Evolutionary conservation across 257 asterid species (phyloP), one percentile per base, ranked within the genome.

Genomic region (Galeopsis tetrahit): DNA sequence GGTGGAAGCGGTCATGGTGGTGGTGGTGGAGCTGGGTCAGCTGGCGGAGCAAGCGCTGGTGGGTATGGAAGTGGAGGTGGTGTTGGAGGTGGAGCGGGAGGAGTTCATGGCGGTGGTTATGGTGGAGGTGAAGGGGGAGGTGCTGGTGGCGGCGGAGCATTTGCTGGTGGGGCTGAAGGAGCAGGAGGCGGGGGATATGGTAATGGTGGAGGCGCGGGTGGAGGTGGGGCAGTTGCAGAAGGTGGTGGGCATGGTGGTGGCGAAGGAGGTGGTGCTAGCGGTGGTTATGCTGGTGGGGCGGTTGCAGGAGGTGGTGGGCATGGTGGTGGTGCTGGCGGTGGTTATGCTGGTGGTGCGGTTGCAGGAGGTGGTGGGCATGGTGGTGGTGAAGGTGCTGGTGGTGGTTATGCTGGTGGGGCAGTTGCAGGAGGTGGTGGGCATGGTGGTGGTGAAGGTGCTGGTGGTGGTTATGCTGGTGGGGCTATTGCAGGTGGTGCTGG

Each of bases 31-130:
- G 81, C 51, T 13, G 92, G 88, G 11, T 59, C 68, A 0, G 79
- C 78, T 1, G 86, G 80, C 43, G 88, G 90, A 13, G 87, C 42
- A 0, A 56, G 65, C 0, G 84, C 77, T 13, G 81, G 87, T 5
- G 89, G 92, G 6, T 79, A 77, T 4, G 85, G 93, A 2, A 60
- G 74, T 15, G 91, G 94, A 5, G 87, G 75, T 1, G 90, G 90
- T 2, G 84, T 78, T 1, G 79, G 64, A 1, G 76, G 76, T 7
- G 73, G 78, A 15, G 88, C 83, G 6, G 83, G 76, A 21, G 87
- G 87, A 31, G 86, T 33, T 0, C 70, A 70, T 70, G 87, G 85
- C 8, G 87, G 85, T 17, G 89, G 87, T 7, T 76, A 73, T 43
- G 89, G 85, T 39, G 78, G 84, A 46, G 84, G 81, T 1, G 80